phyloP scores from a whole-genome alignment of 2,329 filamentous ascomycete genomes.

The Eutypa lata region DNA sequence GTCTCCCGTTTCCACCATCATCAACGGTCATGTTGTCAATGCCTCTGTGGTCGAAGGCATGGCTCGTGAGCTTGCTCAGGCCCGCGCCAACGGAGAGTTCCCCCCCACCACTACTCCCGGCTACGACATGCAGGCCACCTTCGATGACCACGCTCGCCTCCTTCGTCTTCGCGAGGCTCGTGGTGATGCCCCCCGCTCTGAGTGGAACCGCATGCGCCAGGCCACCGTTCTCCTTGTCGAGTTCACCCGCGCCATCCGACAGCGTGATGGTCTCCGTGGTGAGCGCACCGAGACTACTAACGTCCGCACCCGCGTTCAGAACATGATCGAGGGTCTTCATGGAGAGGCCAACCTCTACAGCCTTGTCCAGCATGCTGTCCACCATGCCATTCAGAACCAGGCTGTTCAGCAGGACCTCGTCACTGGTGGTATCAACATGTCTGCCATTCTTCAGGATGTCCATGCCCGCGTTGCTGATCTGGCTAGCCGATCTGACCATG shows the following conservation, averaged over 20 bases:
- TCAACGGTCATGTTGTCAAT: conserved; percentile 8
- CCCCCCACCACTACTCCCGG: conserved; percentile 26
- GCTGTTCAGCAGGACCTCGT: conserved; percentile 40
- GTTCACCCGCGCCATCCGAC: conserved; percentile 31
- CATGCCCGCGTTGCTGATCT: conserved; percentile 25
- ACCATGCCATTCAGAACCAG: conserved; percentile 35
- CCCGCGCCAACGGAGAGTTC: conserved; percentile 30
- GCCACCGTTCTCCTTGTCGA: conserved; percentile 23
- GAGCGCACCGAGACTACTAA: conserved; percentile 17
- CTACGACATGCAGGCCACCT: conserved; percentile 21
- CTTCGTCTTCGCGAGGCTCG: conserved; percentile 25
- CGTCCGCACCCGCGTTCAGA: conserved; percentile 17
- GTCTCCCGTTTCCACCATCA: background rate
- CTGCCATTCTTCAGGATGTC: conserved; percentile 13
- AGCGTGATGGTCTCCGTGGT: conserved; percentile 30
- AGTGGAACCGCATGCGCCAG: conserved; percentile 12
- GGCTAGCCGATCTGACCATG: conserved; percentile 18
- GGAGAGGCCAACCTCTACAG: conserved; percentile 22
- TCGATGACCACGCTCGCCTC: conserved; percentile 32
- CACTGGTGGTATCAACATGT: conserved; percentile 10
- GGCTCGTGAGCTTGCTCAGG: conserved; percentile 24
- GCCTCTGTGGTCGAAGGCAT: conserved; percentile 25
- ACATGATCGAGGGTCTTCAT: conserved; percentile 20
- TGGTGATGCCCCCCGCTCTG: conserved; percentile 10
- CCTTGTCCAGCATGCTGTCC: conserved; percentile 25